A percentile compares a stretch with the other conserved stretches of the same genome.
These are phyloP conservation scores for Hyaloperonospora arabidopsidis DNA, from an alignment of 352 stramenopile species.

Conservation along the genomic window DNA sequence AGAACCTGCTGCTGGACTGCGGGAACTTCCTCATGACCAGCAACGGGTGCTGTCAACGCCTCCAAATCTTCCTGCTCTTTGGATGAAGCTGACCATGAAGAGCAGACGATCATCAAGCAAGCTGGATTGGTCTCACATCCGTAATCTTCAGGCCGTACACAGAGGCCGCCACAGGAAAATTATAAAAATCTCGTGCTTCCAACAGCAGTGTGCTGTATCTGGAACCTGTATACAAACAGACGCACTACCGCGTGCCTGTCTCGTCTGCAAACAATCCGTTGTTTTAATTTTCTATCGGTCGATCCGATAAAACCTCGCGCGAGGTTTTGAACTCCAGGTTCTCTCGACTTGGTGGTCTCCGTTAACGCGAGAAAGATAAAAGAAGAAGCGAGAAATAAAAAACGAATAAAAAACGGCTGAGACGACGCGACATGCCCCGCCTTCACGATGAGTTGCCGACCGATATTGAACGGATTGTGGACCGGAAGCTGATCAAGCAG, in stretches of 20 bases:
- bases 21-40: constrained; percentile 34
- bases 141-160: neutral
- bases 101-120: neutral
- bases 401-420: neutral
- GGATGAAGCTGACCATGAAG: constrained; percentile 25
- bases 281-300: no score
- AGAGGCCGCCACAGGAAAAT: neutral
- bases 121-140: neutral
- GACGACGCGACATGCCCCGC: neutral
- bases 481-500: constrained; percentile 70
- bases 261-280: no score
- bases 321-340: constrained; percentile 12
- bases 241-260: neutral
- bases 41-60: constrained; percentile 45
- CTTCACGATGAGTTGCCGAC: constrained; percentile 32
- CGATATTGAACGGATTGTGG: constrained; percentile 75
- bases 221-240: neutral
- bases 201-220: no score
- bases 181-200: neutral
- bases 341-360: constrained; percentile 12
- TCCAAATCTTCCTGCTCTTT: constrained; percentile 75
- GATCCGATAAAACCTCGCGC: constrained; percentile 14
- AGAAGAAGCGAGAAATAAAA: neutral
- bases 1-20: constrained; percentile 64
- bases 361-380: constrained; percentile 11